Percentiles rank a stretch among this genome's conserved stretches.
phyloP scores from a whole-genome alignment of 2,329 filamentous ascomycete genomes.

The Colletotrichum sp. region DNA sequence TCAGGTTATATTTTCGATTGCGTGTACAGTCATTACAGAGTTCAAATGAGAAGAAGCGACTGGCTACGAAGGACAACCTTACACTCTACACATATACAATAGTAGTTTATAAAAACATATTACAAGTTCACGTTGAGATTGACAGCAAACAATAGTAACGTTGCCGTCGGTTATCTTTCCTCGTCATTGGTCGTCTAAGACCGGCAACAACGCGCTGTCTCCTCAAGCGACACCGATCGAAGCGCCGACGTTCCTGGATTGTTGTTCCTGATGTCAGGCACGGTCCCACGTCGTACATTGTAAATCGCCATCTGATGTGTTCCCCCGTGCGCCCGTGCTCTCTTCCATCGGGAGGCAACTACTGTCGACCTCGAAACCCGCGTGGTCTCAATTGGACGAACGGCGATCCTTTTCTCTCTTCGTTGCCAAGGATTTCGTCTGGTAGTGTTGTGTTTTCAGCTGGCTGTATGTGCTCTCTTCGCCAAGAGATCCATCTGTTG shows the following conservation, averaged over 20 bases:
- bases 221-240: background rate
- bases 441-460: background rate
- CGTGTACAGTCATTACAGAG: slow-evolving; percentile 8
- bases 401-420: background rate
- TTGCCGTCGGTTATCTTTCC: background rate
- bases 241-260: background rate
- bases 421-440: background rate
- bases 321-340: background rate
- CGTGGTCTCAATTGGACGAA: background rate
- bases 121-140: background rate
- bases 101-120: background rate
- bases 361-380: background rate
- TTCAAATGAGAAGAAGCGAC: background rate
- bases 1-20: background rate
- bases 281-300: background rate
- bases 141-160: background rate
- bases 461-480: background rate
- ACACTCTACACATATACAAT: background rate
- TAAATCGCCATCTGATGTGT: slow-evolving; percentile 3
- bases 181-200: background rate
- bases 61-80: background rate
- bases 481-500: background rate
- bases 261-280: background rate
- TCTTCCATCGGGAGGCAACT: background rate
- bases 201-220: background rate